These are phyloP conservation scores for Silene uniflora DNA, from an alignment of 148 eudicot genomes.

Conservation along the genomic window DNA sequence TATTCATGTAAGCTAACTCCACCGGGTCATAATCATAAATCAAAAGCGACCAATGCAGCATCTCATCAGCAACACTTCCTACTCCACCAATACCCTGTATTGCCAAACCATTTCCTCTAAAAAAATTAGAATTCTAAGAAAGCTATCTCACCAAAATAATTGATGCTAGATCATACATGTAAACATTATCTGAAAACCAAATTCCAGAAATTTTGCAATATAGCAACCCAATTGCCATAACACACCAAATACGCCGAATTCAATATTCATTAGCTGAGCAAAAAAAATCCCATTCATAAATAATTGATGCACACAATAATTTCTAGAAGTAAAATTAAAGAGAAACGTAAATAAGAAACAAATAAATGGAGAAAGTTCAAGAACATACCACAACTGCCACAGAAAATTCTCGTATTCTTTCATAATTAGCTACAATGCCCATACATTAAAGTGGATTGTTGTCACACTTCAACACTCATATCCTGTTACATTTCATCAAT, in stretches of 20 bases:
- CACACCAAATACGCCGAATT: background rate
- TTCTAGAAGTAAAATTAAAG: background rate
- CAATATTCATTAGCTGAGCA: background rate
- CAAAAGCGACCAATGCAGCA: too few relatives aligned
- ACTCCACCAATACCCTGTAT: constrained; percentile 93
- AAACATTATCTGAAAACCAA: background rate
- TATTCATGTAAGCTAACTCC: constrained; percentile 91
- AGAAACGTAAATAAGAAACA: background rate
- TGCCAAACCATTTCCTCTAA: background rate
- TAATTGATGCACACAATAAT: background rate
- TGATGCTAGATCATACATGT: background rate
- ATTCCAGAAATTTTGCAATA: too few relatives aligned
- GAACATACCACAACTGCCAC: constrained; percentile 86
- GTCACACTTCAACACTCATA: constrained; percentile 93
- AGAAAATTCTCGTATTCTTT: constrained; percentile 90
- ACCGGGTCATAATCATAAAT: constrained; percentile 97
- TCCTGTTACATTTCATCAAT: too few relatives aligned
- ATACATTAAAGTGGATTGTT: constrained; percentile 98
- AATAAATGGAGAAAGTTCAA: constrained; percentile 20
- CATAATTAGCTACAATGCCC: constrained; percentile 95
- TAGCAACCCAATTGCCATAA: too few relatives aligned
- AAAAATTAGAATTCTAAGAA: background rate
- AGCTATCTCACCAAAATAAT: background rate
- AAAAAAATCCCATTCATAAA: background rate
- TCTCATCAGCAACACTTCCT: too few relatives aligned